These are phyloP conservation scores for Neurospora sp. DNA, from an alignment of 495 filamentous ascomycete species.

Conservation along the genomic window DNA sequence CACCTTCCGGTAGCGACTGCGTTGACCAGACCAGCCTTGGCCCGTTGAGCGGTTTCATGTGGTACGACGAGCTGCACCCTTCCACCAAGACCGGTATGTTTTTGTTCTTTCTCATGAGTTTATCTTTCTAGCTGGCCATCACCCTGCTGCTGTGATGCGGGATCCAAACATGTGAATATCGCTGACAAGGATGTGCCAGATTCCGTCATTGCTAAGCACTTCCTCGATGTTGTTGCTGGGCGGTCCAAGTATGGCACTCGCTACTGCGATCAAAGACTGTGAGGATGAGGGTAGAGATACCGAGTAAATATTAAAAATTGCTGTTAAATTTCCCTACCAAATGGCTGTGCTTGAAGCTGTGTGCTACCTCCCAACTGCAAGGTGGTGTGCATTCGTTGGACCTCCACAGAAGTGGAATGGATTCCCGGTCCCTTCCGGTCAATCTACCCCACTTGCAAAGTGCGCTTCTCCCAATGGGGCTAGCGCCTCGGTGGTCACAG, in stretches of 20 bases:
- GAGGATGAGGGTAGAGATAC: background rate
- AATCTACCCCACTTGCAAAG: background rate
- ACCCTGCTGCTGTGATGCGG: constrained; percentile 15
- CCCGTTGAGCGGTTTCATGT: constrained; percentile 32
- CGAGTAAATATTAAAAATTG: background rate
- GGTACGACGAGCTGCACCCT: constrained; percentile 59
- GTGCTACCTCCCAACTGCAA: background rate
- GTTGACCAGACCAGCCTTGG: constrained; percentile 21
- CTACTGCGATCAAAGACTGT: background rate
- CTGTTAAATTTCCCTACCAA: background rate
- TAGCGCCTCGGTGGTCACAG: constrained; percentile 6
- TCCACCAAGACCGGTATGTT: constrained; percentile 44
- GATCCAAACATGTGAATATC: background rate
- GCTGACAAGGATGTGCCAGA: constrained; percentile 10
- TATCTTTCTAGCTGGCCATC: constrained; percentile 31
- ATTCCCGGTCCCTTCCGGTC: background rate
- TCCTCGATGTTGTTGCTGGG: constrained; percentile 49
- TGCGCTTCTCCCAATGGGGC: background rate
- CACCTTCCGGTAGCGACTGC: constrained; percentile 18
- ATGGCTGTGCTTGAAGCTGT: background rate
- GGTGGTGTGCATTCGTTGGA: background rate
- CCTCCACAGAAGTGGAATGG: background rate
- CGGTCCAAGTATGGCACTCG: constrained; percentile 45
- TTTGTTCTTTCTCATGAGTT: constrained; percentile 28
- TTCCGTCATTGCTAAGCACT: constrained; percentile 46